A percentile compares a stretch with the other conserved stretches of the same genome.
Conservation (phyloP, 139 green algal species). For the Diplosphaera chodatii region DNA sequence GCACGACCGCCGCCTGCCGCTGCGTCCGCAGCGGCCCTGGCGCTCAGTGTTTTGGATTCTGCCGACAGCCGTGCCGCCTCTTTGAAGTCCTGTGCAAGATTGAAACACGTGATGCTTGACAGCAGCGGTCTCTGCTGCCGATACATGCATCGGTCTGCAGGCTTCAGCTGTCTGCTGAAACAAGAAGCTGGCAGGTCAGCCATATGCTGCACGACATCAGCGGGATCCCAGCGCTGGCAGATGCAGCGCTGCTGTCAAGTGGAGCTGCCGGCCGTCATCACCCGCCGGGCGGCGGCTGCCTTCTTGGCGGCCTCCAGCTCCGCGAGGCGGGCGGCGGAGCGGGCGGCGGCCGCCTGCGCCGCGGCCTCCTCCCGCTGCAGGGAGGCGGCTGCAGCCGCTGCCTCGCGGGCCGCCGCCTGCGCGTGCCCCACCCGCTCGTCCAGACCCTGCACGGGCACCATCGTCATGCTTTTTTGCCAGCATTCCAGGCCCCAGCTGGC, state of each 20-base stretch:
- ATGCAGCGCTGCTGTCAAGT: no score
- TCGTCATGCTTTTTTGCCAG: no score
- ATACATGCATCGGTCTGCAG: no score
- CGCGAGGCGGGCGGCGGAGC: constrained; percentile 23
- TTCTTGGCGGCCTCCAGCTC: constrained; percentile 52
- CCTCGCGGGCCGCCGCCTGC: not conserved
- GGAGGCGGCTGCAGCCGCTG: constrained; percentile 7
- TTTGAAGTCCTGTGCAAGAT: constrained; percentile 42
- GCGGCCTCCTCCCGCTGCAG: constrained; percentile 30
- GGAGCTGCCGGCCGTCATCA: no score
- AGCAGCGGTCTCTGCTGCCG: no score
- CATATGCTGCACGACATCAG: no score
- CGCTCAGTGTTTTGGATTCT: constrained; percentile 33
- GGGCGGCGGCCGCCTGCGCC: constrained; percentile 21
- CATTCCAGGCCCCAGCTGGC: no score
- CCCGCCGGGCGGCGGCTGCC: constrained; percentile 34
- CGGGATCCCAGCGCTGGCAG: no score
- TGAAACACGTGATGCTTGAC: no score
- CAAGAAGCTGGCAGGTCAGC: no score
- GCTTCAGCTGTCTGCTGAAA: no score
- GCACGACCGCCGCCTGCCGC: not conserved
- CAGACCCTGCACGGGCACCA: constrained; percentile 11
- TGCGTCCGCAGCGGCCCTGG: constrained; percentile 8
- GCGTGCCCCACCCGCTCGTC: constrained; percentile 13
- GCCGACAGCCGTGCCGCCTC: constrained; percentile 42